Evolutionary conservation across 495 filamentous ascomycete species (phyloP).

Genomic region (Symbiotaphrina buchneri): DNA sequence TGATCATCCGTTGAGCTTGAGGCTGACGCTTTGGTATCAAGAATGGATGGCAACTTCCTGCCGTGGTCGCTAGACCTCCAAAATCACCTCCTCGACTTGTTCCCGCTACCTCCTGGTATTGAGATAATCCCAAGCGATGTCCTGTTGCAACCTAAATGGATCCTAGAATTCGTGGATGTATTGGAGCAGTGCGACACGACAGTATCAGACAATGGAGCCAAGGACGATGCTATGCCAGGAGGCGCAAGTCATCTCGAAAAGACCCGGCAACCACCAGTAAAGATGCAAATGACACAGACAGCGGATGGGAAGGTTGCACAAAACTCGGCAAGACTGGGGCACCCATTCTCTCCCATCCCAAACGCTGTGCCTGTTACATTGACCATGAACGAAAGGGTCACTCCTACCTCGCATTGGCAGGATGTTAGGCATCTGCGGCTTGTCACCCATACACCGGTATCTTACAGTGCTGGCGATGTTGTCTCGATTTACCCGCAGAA

Average conservation of each 20-base stretch:
- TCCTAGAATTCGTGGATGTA: constrained; percentile 25
- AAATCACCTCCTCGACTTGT: constrained; percentile 34
- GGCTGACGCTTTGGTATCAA: constrained; percentile 9
- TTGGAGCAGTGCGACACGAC: no score
- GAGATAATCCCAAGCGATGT: constrained; percentile 52
- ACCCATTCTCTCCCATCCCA: constrained; percentile 35
- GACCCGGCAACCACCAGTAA: no score
- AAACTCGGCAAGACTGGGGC: no score
- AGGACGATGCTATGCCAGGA: constrained; percentile 10
- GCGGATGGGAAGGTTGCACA: no score
- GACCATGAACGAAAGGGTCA: constrained; percentile 43
- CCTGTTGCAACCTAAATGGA: constrained; percentile 60
- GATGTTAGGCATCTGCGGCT: constrained; percentile 68
- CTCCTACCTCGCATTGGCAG: constrained; percentile 65
- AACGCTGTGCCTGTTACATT: constrained; percentile 20
- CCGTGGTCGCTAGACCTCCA: constrained; percentile 52
- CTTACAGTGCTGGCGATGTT: constrained; percentile 48
- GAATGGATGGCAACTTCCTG: constrained; percentile 64
- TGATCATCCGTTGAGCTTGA: not conserved
- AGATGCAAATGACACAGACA: no score
- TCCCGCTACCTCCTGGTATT: constrained; percentile 42
- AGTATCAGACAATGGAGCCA: constrained; percentile 2
- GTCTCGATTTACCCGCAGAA: constrained; percentile 74
- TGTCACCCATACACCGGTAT: constrained; percentile 17
- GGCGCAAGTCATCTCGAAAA: no score